Percentiles rank a stretch among this genome's conserved stretches.
These are phyloP conservation scores for Tanacetum coccineum DNA, from an alignment of 129 eudicot species.

Conservation along the genomic window DNA sequence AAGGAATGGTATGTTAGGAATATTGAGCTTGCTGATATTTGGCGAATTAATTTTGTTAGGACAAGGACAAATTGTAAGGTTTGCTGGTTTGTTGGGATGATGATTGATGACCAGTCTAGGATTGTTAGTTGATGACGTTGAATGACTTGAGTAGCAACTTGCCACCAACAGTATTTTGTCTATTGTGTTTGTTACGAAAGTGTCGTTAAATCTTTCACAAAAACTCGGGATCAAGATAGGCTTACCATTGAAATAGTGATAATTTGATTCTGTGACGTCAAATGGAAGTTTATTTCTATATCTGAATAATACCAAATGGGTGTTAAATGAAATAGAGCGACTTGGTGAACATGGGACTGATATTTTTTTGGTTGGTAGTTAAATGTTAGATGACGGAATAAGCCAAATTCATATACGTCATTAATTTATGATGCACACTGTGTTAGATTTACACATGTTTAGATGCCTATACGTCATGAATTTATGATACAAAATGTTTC, in stretches of 20 bases:
- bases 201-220: neutral
- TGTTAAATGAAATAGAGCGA: conserved; percentile 6
- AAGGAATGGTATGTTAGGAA: conserved; percentile 4
- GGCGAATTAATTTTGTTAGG: neutral
- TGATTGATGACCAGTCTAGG: no score
- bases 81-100: no score
- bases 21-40: neutral
- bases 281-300: conserved; percentile 14
- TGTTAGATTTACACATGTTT: neutral
- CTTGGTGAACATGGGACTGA: neutral
- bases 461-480: neutral
- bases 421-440: conserved; percentile 6
- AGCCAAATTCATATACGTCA: neutral
- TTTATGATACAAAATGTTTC: neutral
- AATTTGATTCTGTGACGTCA: conserved; percentile 9
- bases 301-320: conserved; percentile 10
- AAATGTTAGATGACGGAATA: neutral
- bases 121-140: neutral
- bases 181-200: conserved; percentile 9
- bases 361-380: conserved; percentile 4
- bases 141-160: neutral
- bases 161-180: neutral
- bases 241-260: neutral
- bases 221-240: neutral
- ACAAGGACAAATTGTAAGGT: conserved; percentile 1